phyloP scores from a whole-genome alignment of 1,284 basidiomycete genomes.

The Cutaneotrichosporon sp. region DNA sequence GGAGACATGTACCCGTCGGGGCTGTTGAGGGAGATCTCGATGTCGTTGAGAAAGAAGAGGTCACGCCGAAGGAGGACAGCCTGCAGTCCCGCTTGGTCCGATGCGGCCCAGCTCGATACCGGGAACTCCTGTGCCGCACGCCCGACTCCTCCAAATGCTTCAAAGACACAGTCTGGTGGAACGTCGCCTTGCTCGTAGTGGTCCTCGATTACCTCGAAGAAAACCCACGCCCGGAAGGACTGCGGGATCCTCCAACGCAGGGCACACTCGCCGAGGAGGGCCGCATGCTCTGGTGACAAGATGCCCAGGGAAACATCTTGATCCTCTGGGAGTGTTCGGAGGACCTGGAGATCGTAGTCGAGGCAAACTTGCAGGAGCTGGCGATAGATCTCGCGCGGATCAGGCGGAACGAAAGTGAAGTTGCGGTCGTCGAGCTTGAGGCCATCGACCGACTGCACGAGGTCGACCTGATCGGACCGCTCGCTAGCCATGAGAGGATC shows the following conservation, averaged over 20 bases:
- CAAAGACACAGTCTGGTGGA: slow-evolving; percentile 90
- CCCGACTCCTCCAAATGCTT: slow-evolving; percentile 73
- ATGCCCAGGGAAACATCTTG: slow-evolving; percentile 96
- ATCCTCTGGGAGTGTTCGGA: slow-evolving; percentile 88
- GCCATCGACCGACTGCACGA: slow-evolving; percentile 62
- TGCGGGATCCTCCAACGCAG: slow-evolving; percentile 84
- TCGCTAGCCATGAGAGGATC: slow-evolving; percentile 21
- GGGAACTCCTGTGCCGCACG: slow-evolving; percentile 70
- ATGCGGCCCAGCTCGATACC: slow-evolving; percentile 73
- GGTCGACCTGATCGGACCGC: slow-evolving; percentile 53
- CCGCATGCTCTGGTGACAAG: slow-evolving; percentile 75
- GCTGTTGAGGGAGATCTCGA: slow-evolving; percentile 28
- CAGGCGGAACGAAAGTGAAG: slow-evolving; percentile 78
- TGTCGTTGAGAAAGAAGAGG: slow-evolving; percentile 33
- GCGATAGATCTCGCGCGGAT: slow-evolving; percentile 81
- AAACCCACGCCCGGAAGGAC: slow-evolving; percentile 74
- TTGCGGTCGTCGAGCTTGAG: slow-evolving; percentile 28
- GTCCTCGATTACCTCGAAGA: slow-evolving; percentile 81
- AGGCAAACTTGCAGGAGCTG: slow-evolving; percentile 82
- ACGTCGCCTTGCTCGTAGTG: slow-evolving; percentile 89
- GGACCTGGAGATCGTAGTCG: slow-evolving; percentile 80
- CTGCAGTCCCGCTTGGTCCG: slow-evolving; percentile 58
- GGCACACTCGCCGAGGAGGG: slow-evolving; percentile 84
- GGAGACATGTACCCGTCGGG: slow-evolving; percentile 57
- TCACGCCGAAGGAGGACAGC: slow-evolving; percentile 30